These are phyloP conservation scores for Batkoa obscura DNA, from an alignment of 371 early-diverging fungal genomes.

Conservation along the genomic window DNA sequence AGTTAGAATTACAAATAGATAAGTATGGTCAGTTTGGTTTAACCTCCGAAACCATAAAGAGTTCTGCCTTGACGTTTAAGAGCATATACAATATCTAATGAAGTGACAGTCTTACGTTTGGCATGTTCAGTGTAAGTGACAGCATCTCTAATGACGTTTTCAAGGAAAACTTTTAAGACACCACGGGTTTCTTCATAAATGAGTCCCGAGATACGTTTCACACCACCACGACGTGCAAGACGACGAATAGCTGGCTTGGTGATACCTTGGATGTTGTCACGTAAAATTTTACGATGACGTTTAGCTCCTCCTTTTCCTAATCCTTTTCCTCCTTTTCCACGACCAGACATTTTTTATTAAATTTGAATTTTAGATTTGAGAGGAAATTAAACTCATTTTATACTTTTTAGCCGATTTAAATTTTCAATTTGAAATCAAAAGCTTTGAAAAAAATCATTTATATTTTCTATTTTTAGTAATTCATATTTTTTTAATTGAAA, in stretches of 20 bases:
- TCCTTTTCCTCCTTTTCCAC: slow-evolving; percentile 97
- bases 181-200: slow-evolving; percentile 98
- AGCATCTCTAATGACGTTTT: slow-evolving; percentile 93
- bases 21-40: slow-evolving; percentile 2
- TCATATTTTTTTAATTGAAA: too few species aligned
- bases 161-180: slow-evolving; percentile 94
- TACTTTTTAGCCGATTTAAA: too few species aligned
- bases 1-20: too few species aligned
- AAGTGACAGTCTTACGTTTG: slow-evolving; percentile 98
- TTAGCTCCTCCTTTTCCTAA: slow-evolving; percentile 94
- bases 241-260: slow-evolving; percentile 99
- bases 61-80: slow-evolving; percentile 77
- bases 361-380: too few species aligned
- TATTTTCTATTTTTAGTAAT: too few species aligned
- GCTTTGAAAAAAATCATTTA: too few species aligned
- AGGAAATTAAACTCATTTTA: too few species aligned
- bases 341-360: slow-evolving; percentile 20
- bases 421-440: too few species aligned
- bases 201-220: slow-evolving; percentile 98
- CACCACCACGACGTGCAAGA: slow-evolving; percentile 99
- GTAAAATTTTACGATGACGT: slow-evolving; percentile 98
- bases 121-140: slow-evolving; percentile 99
- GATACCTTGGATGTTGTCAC: slow-evolving; percentile 97
- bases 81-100: slow-evolving; percentile 36
- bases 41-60: slow-evolving; percentile 36